Evolutionary conservation across 2,329 filamentous ascomycete species (phyloP), one percentile per base, ranked within the genome.

Genomic region (Fusarium redolens): DNA sequence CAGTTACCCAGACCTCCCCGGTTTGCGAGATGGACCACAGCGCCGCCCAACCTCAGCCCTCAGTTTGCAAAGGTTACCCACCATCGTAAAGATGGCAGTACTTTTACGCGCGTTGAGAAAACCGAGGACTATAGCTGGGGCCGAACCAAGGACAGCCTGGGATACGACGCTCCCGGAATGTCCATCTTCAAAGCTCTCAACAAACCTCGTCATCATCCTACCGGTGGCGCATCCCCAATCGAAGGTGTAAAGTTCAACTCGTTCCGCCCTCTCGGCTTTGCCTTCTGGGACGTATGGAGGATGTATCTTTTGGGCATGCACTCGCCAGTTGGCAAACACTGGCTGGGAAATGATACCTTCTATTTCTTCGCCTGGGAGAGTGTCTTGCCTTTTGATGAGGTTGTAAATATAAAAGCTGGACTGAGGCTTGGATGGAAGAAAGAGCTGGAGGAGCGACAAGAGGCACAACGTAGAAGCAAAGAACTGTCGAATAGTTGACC

Each of bases 261-360:
- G 7, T 76, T 70, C 51, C 69, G 72, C 12, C 70, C 6, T 30
- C 33, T 75, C 2, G 72, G 72, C 17, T 61, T 76, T 30, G 65
- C 70, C 5, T 61, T 74, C 25, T 76, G 74, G 72, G 74, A 75
- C 58, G 44, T 12, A 38, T 30, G 59, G 52, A 72, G 74, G 48
- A 60, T 73, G 51, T 52, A 72, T 7, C 50, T 69, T 5, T 38
- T 74, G 31, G 72, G 73, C 4, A 22, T 75, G 30, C 33, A 37
- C 47, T 41, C 18, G 7, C 20, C 38, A 41, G 18, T n/a, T 11
- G 38, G 38, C 10, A 20, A 41, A 20, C 12, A 7, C 20, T 20
- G 38, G 18, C 12, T 25, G 20, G 25, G 10, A 4, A 13, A 5
- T 15, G 31, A 40, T 7, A 8, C 48, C 18, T 35, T 62, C 18